Evolutionary conservation across 2,329 filamentous ascomycete species (phyloP).

Genomic region (Aureobasidium zeae): DNA sequence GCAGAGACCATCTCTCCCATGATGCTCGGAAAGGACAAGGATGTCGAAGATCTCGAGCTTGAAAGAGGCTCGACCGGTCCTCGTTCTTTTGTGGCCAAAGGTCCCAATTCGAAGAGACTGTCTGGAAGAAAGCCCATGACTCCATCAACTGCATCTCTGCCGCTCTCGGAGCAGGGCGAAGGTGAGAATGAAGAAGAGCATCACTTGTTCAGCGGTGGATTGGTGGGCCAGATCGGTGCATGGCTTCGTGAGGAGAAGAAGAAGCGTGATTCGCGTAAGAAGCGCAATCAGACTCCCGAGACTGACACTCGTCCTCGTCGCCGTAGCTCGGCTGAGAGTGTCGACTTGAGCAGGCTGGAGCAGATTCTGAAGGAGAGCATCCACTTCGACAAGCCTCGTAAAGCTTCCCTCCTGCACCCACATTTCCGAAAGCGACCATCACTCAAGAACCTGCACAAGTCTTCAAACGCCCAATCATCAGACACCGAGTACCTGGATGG

Average conservation of each 20-base stretch:
- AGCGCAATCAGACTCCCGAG: slow-evolving; percentile 20
- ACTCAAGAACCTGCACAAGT: slow-evolving; percentile 28
- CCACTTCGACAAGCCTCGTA: slow-evolving; percentile 31
- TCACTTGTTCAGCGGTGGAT: slow-evolving; percentile 27
- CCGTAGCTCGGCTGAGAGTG: slow-evolving; percentile 49
- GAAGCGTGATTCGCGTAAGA: slow-evolving; percentile 52
- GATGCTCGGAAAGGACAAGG: slow-evolving; percentile 38
- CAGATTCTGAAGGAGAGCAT: slow-evolving; percentile 65
- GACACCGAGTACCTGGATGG: slow-evolving; percentile 79
- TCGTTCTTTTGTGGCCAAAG: slow-evolving; percentile 30
- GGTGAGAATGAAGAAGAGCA: slow-evolving; percentile 23
- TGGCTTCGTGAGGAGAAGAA: slow-evolving; percentile 77
- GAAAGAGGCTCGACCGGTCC: slow-evolving; percentile 25
- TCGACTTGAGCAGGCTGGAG: slow-evolving; percentile 73
- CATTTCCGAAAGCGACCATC: slow-evolving; percentile 24
- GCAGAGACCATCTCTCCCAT: slow-evolving; percentile 40
- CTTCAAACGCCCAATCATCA: slow-evolving; percentile 52
- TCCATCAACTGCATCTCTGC: slow-evolving; percentile 18
- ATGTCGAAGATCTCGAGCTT: slow-evolving; percentile 34
- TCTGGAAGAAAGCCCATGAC: slow-evolving; percentile 33
- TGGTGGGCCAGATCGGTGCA: slow-evolving; percentile 66
- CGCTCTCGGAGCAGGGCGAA: slow-evolving; percentile 20
- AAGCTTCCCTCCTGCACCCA: slow-evolving; percentile 18
- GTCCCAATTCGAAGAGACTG: slow-evolving; percentile 31
- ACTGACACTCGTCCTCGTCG: slow-evolving; percentile 6